Base-by-base conservation (phyloP, 2,329 filamentous ascomycete species). In the Cladophialophora exuberans region DNA sequence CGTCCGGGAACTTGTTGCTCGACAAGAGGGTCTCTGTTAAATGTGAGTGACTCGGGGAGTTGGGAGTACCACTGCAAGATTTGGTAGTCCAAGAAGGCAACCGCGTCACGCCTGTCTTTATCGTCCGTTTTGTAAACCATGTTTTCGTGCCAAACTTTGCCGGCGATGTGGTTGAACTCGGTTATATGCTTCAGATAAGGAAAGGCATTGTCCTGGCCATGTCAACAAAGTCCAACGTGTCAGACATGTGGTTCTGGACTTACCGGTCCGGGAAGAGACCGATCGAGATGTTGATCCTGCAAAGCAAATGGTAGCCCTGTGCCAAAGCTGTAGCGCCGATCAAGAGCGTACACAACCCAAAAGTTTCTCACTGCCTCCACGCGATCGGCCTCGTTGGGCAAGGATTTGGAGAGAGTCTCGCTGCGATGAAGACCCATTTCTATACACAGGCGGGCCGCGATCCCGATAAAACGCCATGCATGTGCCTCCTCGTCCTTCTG, bases 121-220 rank as follows among this genome's bases (percentile, higher is more conserved):
- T 81, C 79, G 0, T 83, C 78, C n/a, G 83, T 75, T 36, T 88
- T 85, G 39, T 84, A 85, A 42, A 86, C 84, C 30, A 89, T 83
- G 9, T 94, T 86, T 3, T 90, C 86, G 49, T 83, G 83, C 90
- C 91, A 97, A 7, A 97, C 89, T 69, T 89, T 92, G 54, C 90
- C 91, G 23, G 86, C 87, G 31, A 97, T 85, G 50, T 84, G 83
- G 39, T 89, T 90, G 69, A 95, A 96, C 1, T 83, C 81, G 39
- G 96, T 87, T 89, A 96, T 96, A 42, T 87, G 86, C 30, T 85
- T 84, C 1, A 96, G 76, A 66, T 93, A 96, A 0, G 88, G 89
- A 25, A 73, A 60, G n/a, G 70, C 71, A 52, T 70, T 66, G 53
- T 76, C 72, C 74, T 76, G 23, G 62, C 50, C 13, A n/a, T n/a